Conservation (phyloP, 129 eudicot genomes). For the Centrapalus pauciflorus region DNA sequence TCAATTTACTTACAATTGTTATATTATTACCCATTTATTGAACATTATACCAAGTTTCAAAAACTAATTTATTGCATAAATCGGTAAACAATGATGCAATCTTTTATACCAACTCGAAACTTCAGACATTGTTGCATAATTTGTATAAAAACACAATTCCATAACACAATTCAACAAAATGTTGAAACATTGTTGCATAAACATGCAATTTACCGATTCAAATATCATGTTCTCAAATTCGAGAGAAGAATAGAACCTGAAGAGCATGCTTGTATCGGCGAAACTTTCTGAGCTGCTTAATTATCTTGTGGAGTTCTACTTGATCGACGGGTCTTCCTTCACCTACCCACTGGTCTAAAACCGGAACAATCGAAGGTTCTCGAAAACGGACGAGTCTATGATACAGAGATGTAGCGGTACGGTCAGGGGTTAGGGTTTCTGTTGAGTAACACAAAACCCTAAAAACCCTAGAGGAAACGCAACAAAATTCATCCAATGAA, state of each 20-base stretch:
- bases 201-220: neutral
- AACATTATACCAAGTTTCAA: too few species aligned
- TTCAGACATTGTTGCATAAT: too few species aligned
- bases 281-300: slow-evolving; percentile 33
- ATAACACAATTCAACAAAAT: too few species aligned
- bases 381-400: slow-evolving; percentile 14
- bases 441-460: slow-evolving; percentile 27
- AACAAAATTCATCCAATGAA: neutral
- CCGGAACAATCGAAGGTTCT: slow-evolving; percentile 26
- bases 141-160: too few species aligned
- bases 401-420: slow-evolving; percentile 12
- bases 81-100: too few species aligned
- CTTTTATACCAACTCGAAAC: too few species aligned
- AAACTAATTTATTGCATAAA: too few species aligned
- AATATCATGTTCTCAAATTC: neutral
- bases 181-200: too few species aligned
- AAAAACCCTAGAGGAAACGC: neutral
- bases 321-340: slow-evolving; percentile 27
- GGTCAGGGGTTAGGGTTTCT: neutral
- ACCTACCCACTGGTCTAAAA: slow-evolving; percentile 40
- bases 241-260: slow-evolving; percentile 29
- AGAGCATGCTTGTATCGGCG: slow-evolving; percentile 44
- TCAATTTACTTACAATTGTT: too few species aligned
- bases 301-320: slow-evolving; percentile 31
- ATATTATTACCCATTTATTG: too few species aligned